phyloP scores from a whole-genome alignment of 306 rosid species.

The Castanea mollissima region DNA sequence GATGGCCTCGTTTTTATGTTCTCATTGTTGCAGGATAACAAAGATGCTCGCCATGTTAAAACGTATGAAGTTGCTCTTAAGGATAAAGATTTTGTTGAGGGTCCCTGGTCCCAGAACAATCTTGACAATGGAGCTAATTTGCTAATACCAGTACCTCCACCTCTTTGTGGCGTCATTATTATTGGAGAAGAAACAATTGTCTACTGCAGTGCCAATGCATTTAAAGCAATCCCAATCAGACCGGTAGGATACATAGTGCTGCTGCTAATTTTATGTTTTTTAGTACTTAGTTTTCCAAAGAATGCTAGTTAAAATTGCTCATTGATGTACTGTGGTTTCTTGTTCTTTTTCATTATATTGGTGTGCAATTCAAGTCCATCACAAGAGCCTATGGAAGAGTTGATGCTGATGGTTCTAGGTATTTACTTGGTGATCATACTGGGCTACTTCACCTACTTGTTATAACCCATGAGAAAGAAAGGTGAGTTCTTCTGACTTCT shows the following conservation, averaged over 20 bases:
- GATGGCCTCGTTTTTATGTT: slow-evolving; percentile 19
- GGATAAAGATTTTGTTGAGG: slow-evolving; percentile 97
- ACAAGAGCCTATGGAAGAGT: slow-evolving; percentile 95
- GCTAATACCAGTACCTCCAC: slow-evolving; percentile 95
- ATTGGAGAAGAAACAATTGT: slow-evolving; percentile 98
- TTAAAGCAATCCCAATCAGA: slow-evolving; percentile 89
- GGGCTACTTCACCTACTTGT: slow-evolving; percentile 95
- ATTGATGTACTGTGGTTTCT: neutral
- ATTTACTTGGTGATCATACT: slow-evolving; percentile 91
- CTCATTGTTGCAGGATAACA: slow-evolving; percentile 73
- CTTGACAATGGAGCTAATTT: slow-evolving; percentile 97
- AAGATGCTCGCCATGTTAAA: slow-evolving; percentile 96
- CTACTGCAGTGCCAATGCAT: slow-evolving; percentile 92
- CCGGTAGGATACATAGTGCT: slow-evolving; percentile 52
- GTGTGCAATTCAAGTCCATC: slow-evolving; percentile 54
- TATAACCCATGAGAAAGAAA: slow-evolving; percentile 92
- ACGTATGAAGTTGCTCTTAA: slow-evolving; percentile 95
- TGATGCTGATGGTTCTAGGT: slow-evolving; percentile 96
- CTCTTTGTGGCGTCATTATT: slow-evolving; percentile 94
- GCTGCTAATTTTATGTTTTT: slow-evolving; percentile 11
- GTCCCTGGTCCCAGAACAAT: slow-evolving; percentile 95
- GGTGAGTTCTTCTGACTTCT: slow-evolving; percentile 37
- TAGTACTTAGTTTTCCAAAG: neutral
- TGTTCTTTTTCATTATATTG: slow-evolving; percentile 23
- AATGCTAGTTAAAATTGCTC: neutral